Base-by-base conservation (phyloP, 139 green algal genomes). In the Chlorella vulgaris region DNA sequence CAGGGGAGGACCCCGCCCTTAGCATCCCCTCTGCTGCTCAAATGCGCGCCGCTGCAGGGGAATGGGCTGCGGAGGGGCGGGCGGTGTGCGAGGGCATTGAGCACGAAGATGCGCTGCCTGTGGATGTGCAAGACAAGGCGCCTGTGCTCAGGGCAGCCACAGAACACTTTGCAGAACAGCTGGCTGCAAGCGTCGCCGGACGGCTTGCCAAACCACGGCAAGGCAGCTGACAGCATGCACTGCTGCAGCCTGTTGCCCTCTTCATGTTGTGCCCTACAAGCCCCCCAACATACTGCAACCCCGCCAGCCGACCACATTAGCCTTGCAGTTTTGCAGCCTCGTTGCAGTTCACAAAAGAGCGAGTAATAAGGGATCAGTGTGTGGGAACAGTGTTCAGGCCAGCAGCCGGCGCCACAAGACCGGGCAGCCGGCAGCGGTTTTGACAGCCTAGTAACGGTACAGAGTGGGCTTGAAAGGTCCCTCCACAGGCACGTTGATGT, bases 391-490 rank as follows among this genome's bases (percentile, higher is more conserved):
- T n/a, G n/a, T n/a, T n/a, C n/a, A n/a, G n/a, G n/a, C n/a, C n/a
- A n/a, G n/a, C n/a, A n/a, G n/a, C n/a, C n/a, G n/a, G n/a, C n/a
- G n/a, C n/a, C n/a, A n/a, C n/a, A 58, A 24, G 47, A 58, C 47
- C 47, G 15, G 10, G 47, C 10, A 24, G 47, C 47, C 47, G 15
- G 47, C 47, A 58, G 47, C 13, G 13, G 47, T 10, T 58, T 58
- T n/a, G n/a, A n/a, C 47, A 10, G 47, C 47, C 15, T 15, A 58
- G 47, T 98, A 99, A 53, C 96, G 86, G 95, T 99, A 99, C 85
- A 95, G 88, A 10, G 90, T 86, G 26, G 97, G 97, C 95, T 99
- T 99, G 95, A 93, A 99, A 58, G 97, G 97, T 47, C 97, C 97
- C 67, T 91, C 89, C 28, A 88, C 70, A 50, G 92, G 86, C 2